These are phyloP conservation scores for Euptelea pleiosperma DNA, from an alignment of 164 flowering plant genomes.

Conservation along the genomic window DNA sequence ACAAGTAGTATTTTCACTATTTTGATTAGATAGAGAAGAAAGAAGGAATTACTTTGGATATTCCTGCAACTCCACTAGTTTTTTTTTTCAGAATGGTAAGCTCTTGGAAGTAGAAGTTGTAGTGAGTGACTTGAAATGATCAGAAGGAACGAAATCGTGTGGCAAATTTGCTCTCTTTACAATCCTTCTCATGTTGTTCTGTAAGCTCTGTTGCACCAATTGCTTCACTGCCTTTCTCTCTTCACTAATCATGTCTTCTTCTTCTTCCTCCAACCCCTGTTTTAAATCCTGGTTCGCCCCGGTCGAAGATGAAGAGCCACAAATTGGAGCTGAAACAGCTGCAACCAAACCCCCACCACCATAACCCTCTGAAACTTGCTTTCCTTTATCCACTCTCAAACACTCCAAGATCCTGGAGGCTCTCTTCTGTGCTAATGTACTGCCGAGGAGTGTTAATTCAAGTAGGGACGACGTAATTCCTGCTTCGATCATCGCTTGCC, in stretches of 20 bases:
- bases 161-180: constrained; percentile 90
- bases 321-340: constrained; percentile 70
- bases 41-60: constrained; percentile 12
- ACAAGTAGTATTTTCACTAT: too few species aligned
- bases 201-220: constrained; percentile 90
- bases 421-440: constrained; percentile 87
- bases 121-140: constrained; percentile 74
- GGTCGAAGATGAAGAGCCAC: constrained; percentile 44
- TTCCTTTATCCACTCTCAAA: constrained; percentile 80
- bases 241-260: constrained; percentile 65
- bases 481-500: constrained; percentile 79
- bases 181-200: constrained; percentile 86
- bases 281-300: constrained; percentile 18
- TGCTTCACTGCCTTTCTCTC: constrained; percentile 89
- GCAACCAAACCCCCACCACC: constrained; percentile 28
- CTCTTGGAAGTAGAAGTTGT: constrained; percentile 89
- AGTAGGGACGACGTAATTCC: constrained; percentile 72
- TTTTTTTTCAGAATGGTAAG: constrained; percentile 66
- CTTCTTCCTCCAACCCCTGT: constrained; percentile 33
- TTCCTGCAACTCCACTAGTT: background rate
- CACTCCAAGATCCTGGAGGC: constrained; percentile 85
- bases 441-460: constrained; percentile 84
- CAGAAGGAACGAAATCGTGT: constrained; percentile 80
- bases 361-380: constrained; percentile 48
- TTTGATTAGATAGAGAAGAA: background rate